Percentiles rank a stretch among this genome's conserved stretches.
Conservation (phyloP, 164 flowering plant genomes). For the Aristolochia contorta region DNA sequence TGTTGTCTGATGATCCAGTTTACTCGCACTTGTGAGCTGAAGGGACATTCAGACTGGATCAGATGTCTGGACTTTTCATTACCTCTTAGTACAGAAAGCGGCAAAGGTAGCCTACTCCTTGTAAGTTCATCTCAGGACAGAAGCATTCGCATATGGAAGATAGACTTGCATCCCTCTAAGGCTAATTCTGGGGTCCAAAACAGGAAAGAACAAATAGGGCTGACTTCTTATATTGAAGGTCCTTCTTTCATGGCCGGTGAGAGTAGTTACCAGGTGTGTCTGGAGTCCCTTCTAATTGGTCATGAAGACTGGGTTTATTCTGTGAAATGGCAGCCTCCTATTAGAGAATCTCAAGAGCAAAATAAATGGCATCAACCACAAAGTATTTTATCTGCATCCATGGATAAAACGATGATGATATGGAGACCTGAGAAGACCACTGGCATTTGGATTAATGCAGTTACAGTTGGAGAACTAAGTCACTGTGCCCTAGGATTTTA, state of each 20-base stretch:
- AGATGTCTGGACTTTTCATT: conserved; percentile 90
- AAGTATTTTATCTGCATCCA: conserved; percentile 90
- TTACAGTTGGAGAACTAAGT: conserved; percentile 90
- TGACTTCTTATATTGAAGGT: conserved; percentile 83
- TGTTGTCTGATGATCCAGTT: conserved; percentile 36
- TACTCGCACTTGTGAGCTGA: conserved; percentile 72
- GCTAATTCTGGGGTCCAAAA: conserved; percentile 15
- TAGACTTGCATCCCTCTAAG: conserved; percentile 24
- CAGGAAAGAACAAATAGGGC: conserved; percentile 39
- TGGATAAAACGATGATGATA: conserved; percentile 99
- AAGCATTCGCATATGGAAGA: conserved; percentile 92
- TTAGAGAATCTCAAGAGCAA: conserved; percentile 22
- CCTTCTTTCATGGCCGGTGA: conserved; percentile 60
- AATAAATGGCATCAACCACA: conserved; percentile 46
- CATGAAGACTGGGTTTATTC: conserved; percentile 99
- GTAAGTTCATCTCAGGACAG: conserved; percentile 97
- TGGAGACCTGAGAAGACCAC: conserved; percentile 95
- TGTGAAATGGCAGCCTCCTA: conserved; percentile 90
- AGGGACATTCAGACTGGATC: conserved; percentile 96
- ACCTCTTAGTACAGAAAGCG: conserved; percentile 34
- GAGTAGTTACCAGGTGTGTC: conserved; percentile 64
- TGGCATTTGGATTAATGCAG: conserved; percentile 96
- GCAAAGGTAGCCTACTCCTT: conserved; percentile 42
- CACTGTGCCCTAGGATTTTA: conserved; percentile 97
- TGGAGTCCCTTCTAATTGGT: conserved; percentile 88